Evolutionary conservation across 2,329 filamentous ascomycete species (phyloP), one percentile per base, ranked within the genome.

Genomic region (Paecilomyces sp.): DNA sequence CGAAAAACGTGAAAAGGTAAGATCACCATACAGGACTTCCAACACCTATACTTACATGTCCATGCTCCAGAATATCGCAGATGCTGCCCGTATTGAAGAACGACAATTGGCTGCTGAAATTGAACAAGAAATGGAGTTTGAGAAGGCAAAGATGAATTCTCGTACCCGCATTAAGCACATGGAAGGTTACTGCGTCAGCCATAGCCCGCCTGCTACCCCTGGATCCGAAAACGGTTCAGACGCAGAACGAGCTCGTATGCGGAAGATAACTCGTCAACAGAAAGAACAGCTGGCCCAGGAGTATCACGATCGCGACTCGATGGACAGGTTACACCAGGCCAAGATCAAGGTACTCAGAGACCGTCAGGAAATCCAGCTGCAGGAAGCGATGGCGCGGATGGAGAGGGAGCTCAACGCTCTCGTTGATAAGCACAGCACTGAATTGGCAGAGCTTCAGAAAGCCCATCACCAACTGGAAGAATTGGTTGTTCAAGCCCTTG

Each of bases 341-440:
- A 77, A 76, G 34, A 77, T 80, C 64, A 79, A 80, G 60, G 77
- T 80, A 12, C 70, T 80, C 18, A 73, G 77, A 18, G 77, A 79
- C 36, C 73, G 72, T n/a, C 77, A 80, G 60, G 76, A 79, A 55
- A 68, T 73, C 34, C 70, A 71, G 47, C 66, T 77, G 7, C 72
- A 75, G 53, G 75, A 76, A 56, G 68, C 75, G 3, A 68, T 76
- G 18, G 65, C 66, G 18, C 73, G 73, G 11, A 76, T 76, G 67
- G 76, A 76, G 51, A 66, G 64, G 18, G 77, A 78, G 60, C 61
- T 77, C 3, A 68, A 74, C 2, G 62, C 67, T 1, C 58, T 79
- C 41, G 69, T 74, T 57, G 63, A 68, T 22, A 66, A 70, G 33
- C 71, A 79, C 57, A 61, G 66, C 4, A 62, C 68, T 56, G 67